Conservation (phyloP, 1,139 yeast genomes). For the Citeromyces siamensis region DNA sequence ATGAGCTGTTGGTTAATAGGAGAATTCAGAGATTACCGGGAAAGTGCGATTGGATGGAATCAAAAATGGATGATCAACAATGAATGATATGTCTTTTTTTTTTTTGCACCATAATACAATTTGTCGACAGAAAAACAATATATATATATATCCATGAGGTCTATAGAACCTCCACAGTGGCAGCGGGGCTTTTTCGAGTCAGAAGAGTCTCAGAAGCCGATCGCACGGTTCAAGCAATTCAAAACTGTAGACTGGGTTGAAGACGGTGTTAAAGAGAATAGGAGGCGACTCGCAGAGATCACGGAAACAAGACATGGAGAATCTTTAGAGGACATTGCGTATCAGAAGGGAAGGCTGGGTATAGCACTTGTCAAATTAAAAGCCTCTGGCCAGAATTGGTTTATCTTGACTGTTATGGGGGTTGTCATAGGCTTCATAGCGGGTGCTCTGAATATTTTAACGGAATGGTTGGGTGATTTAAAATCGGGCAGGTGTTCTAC, state of each 20-base stretch:
- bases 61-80: no score
- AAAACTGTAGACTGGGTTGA: slow-evolving; percentile 78
- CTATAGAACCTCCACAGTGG: no score
- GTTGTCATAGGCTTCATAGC: slow-evolving; percentile 71
- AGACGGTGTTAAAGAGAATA: slow-evolving; percentile 54
- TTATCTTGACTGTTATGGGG: slow-evolving; percentile 68
- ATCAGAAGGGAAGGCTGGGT: background rate
- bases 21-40: no score
- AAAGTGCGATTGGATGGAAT: no score
- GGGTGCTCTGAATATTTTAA: slow-evolving; percentile 64
- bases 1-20: no score
- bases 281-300: slow-evolving; percentile 17
- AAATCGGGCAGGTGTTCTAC: slow-evolving; percentile 66
- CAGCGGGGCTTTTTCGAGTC: slow-evolving; percentile 11
- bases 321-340: slow-evolving; percentile 5
- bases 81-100: no score
- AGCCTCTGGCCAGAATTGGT: slow-evolving; percentile 56
- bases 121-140: no score
- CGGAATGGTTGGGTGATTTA: slow-evolving; percentile 77
- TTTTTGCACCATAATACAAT: no score
- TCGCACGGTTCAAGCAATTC: slow-evolving; percentile 41
- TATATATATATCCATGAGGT: no score
- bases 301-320: slow-evolving; percentile 3
- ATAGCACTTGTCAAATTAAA: slow-evolving; percentile 17
- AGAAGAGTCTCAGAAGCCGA: slow-evolving; percentile 10